phyloP scores from a whole-genome alignment of 345 rosid species.

The Dipteronia sinensis region DNA sequence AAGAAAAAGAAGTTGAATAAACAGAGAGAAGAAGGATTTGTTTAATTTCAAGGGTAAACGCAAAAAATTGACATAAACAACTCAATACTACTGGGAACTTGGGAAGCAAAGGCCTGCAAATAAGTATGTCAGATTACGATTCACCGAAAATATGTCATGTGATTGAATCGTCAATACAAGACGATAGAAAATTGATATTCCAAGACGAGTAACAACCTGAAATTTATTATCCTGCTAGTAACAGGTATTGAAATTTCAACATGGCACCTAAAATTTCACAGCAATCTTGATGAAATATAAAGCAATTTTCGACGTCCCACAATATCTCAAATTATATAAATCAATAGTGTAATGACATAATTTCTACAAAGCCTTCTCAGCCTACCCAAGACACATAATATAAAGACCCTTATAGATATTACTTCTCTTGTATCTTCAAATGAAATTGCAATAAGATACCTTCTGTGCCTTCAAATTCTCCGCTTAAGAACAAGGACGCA shows the following conservation, averaged over 20 bases:
- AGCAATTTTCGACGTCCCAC: slow-evolving; percentile 1
- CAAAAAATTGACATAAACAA: no score
- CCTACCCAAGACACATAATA: background rate
- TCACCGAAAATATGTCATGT: no score
- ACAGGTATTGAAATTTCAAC: no score
- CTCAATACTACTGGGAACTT: no score
- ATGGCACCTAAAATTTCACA: slow-evolving; percentile 3
- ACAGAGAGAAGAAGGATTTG: background rate
- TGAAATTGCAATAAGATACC: slow-evolving; percentile 19
- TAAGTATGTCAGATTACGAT: no score
- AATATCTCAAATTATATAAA: slow-evolving; percentile 1
- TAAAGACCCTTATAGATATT: background rate
- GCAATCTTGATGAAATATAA: slow-evolving; percentile 12
- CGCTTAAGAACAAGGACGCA: slow-evolving; percentile 2
- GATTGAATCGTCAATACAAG: no score
- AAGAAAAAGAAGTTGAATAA: background rate
- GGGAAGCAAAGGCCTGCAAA: no score
- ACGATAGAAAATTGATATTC: no score
- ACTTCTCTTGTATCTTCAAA: slow-evolving; percentile 7
- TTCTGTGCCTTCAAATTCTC: slow-evolving; percentile 7
- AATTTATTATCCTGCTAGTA: no score
- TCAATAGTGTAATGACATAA: slow-evolving; percentile 9
- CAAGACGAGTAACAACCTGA: no score
- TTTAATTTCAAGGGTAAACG: no score
- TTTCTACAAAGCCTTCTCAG: slow-evolving; percentile 15